Percentiles rank a stretch among this genome's conserved stretches.
Evolutionary conservation across 345 rosid genomes (phyloP).

Genomic region (Melaleuca quinquenervia): DNA sequence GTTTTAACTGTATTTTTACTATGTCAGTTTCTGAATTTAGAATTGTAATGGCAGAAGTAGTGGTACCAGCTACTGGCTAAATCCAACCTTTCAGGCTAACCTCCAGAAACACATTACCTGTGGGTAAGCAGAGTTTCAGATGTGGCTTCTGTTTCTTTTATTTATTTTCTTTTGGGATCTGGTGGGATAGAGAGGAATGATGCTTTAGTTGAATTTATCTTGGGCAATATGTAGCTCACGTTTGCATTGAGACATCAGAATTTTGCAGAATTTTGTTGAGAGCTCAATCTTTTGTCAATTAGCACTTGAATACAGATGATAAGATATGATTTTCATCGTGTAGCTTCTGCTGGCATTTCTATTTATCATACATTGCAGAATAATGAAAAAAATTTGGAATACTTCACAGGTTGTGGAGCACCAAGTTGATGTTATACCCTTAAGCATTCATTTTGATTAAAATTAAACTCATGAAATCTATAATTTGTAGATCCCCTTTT

Average conservation of each 20-base stretch:
- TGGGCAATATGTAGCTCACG: background rate
- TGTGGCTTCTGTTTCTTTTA: background rate
- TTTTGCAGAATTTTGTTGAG: background rate
- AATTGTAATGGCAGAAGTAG: constrained; percentile 39
- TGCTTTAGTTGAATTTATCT: background rate
- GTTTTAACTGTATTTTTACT: background rate
- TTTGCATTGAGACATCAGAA: background rate
- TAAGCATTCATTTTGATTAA: background rate
- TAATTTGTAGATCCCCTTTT: background rate
- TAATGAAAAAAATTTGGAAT: background rate
- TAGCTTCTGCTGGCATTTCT: background rate
- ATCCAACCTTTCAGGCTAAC: constrained; percentile 64
- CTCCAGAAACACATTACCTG: constrained; percentile 60
- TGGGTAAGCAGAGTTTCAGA: constrained; percentile 35
- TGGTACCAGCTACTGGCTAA: constrained; percentile 54
- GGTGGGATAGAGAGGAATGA: background rate
- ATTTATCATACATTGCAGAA: background rate
- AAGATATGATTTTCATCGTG: background rate
- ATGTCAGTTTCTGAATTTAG: background rate
- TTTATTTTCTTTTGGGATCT: background rate
- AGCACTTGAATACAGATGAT: background rate
- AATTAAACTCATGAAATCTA: background rate
- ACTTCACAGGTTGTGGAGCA: background rate
- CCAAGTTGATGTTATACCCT: background rate
- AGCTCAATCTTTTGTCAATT: background rate